These are phyloP conservation scores for Alternaria angustiovoidea DNA, from an alignment of 2,329 filamentous ascomycete genomes.

Conservation along the genomic window DNA sequence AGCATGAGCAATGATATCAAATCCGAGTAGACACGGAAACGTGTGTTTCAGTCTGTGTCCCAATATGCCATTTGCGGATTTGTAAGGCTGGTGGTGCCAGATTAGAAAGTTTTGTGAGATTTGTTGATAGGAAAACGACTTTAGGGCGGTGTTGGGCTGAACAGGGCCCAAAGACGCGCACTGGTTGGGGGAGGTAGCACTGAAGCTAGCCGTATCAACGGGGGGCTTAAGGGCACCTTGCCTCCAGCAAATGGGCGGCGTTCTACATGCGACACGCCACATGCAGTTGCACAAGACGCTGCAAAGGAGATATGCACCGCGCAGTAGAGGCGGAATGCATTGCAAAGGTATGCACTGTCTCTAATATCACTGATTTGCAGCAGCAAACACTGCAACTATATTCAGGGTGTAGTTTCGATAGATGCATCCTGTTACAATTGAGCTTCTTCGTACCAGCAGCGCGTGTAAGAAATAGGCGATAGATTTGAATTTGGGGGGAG, in stretches of 20 bases:
- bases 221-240: constrained; percentile 3
- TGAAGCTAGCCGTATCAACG: background rate
- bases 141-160: background rate
- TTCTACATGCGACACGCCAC: constrained; percentile 18
- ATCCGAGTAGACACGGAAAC: background rate
- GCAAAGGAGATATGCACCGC: constrained; percentile 2
- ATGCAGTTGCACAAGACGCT: constrained; percentile 5
- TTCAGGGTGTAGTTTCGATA: background rate
- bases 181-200: background rate
- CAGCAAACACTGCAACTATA: background rate
- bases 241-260: constrained; percentile 17
- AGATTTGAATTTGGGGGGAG: background rate
- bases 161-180: background rate
- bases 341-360: background rate
- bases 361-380: background rate
- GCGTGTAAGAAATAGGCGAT: background rate
- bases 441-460: background rate
- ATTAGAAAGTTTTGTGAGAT: background rate
- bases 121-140: background rate
- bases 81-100: too few relatives aligned
- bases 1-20: constrained; percentile 1
- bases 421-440: background rate
- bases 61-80: background rate
- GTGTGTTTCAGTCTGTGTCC: background rate
- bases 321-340: background rate